Percentiles rank a stretch among this genome's conserved stretches.
Conservation (phyloP, 192 early-diverging fungal genomes). For the Backusella mclennaniae region DNA sequence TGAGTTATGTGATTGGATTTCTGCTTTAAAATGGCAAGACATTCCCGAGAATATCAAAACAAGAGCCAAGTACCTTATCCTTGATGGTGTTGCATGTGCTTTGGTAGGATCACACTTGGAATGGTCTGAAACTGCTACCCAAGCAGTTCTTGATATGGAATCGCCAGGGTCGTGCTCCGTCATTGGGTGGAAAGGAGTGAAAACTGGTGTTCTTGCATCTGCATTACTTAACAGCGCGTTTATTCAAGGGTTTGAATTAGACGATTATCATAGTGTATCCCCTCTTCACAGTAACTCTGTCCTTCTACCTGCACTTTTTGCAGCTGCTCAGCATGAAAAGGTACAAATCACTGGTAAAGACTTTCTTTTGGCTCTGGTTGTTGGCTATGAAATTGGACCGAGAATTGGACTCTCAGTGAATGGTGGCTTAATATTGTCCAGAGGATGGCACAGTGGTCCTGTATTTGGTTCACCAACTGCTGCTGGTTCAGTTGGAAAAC, state of each 20-base stretch:
- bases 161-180: constrained; percentile 9
- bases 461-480: constrained; percentile 26
- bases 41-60: constrained; percentile 1
- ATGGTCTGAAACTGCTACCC: constrained; percentile 11
- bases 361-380: constrained; percentile 12
- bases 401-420: constrained; percentile 18
- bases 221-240: constrained; percentile 18
- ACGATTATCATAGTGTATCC: constrained; percentile 18
- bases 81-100: constrained; percentile 20
- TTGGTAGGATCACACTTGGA: constrained; percentile 10
- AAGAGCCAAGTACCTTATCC: constrained; percentile 13
- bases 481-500: constrained; percentile 17
- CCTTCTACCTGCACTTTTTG: constrained; percentile 14
- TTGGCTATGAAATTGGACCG: constrained; percentile 22
- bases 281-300: constrained; percentile 20
- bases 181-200: constrained; percentile 10
- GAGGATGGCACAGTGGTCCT: constrained; percentile 27
- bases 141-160: constrained; percentile 21
- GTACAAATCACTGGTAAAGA: constrained; percentile 8
- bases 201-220: constrained; percentile 11
- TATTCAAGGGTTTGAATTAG: constrained; percentile 24
- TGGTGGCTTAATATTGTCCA: constrained; percentile 21
- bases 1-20: constrained; percentile 8
- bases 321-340: background rate
- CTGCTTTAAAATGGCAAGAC: constrained; percentile 4